Base-by-base conservation (phyloP, 1,284 basidiomycete species). In the Melampsora americana region DNA sequence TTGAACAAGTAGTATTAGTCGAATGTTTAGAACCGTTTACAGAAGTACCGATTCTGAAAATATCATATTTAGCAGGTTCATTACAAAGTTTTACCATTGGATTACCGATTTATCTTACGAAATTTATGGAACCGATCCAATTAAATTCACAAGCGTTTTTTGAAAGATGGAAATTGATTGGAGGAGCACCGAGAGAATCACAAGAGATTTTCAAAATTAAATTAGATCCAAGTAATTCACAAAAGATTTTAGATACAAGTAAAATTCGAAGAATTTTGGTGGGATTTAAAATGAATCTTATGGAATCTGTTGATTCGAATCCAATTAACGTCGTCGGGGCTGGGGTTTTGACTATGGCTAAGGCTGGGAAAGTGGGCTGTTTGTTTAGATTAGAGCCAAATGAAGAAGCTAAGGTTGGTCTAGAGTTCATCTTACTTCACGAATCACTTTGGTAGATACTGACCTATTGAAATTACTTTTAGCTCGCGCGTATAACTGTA, bases 81-180 rank as follows among this genome's bases (percentile, higher is more conserved):
- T 90, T 93, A 79, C 93, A 94, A 83, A 90, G 91, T 23, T 85
- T 97, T 71, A 89, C 90, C 0, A 84, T 99, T 71, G 89, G 90
- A 66, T 85, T 99, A 56, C 95, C 96, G 4, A 88, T 98, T 78
- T 88, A 92, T 69, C 82, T 96, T 78, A 90, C 90, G 61, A 94
- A 95, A 83, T 99, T 99, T 84, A 86, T 98, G 78, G 95, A 97
- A 82, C 92, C 92, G 48, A 93, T 97, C 73, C 90, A 89, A 72
- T 87, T 99, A 48, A 89, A 88, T 18, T 86, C 88, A 77, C 85
- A 87, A 0, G 92, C 95, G 79, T 99, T 99, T 86, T 99, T 99
- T 83, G 95, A 97, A 83, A 87, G 96, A 71, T 99, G 96, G 96
- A 93, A 93, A 83, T 85, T 97, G 80, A 97, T 99, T 77, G 95